Conservation (phyloP, 2,329 filamentous ascomycete species). For the Fusarium domesticum region DNA sequence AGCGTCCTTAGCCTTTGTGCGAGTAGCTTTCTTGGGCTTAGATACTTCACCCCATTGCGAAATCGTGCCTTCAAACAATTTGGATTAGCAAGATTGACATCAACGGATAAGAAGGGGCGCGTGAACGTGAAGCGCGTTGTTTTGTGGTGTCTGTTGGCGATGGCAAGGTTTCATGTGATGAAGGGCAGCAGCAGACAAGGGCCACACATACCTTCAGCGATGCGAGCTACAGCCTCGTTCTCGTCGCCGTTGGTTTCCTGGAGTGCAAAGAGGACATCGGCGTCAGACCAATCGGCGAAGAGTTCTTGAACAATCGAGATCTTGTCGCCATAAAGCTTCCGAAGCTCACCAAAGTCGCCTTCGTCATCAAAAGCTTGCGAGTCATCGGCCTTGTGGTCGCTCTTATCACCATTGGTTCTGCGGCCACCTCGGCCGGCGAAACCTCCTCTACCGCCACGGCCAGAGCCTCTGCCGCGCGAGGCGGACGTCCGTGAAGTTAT, state of each 20-base stretch:
- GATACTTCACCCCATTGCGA: conserved; percentile 83
- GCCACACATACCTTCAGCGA: conserved; percentile 65
- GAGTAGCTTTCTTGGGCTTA: conserved; percentile 73
- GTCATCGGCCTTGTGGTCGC: conserved; percentile 55
- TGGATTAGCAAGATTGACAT: conserved; percentile 29
- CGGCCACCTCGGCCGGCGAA: conserved; percentile 71
- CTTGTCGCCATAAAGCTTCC: conserved; percentile 81
- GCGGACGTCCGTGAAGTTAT: conserved; percentile 79
- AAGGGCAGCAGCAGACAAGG: conserved; percentile 11
- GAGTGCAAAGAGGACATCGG: conserved; percentile 88
- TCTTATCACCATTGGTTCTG: conserved; percentile 70
- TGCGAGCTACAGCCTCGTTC: conserved; percentile 70
- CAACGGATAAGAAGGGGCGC: conserved; percentile 1
- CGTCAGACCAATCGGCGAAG: conserved; percentile 93
- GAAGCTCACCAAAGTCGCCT: conserved; percentile 86
- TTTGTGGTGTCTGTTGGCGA: conserved; percentile 6
- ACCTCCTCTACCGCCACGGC: conserved; percentile 79
- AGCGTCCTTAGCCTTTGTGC: conserved; percentile 68
- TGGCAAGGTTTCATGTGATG: conserved; percentile 16
- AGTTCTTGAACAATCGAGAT: conserved; percentile 83
- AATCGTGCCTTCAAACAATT: conserved; percentile 59
- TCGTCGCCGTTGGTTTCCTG: conserved; percentile 83
- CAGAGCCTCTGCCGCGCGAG: conserved; percentile 84
- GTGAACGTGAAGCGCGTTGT: conserved; percentile 6
- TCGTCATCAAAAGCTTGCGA: conserved; percentile 69